Base-by-base conservation (phyloP, 2,329 filamentous ascomycete species). In the Penicillium sp. region DNA sequence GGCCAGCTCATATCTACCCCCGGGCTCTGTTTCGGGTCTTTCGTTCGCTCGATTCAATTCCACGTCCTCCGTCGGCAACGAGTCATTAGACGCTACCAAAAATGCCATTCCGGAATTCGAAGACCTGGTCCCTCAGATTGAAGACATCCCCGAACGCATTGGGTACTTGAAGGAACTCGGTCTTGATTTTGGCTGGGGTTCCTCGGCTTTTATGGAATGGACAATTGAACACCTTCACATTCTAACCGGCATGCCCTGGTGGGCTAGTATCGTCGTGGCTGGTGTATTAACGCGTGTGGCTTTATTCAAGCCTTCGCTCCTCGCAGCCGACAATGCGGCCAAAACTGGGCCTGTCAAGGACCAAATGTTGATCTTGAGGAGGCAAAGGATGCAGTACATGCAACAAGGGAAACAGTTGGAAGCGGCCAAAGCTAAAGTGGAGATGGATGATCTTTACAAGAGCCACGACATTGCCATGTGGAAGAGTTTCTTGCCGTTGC, bases 81-180 rank as follows among this genome's bases (percentile, higher is more conserved):
- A 49, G 28, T 24, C 28, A 21, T 26, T 52, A 21, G 46, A 60
- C 55, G 24, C 42, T 24, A 51, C 57, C 1, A 52, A 38, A 26
- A n/a, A 57, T 14, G 53, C 55, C 52, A 9, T 62, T 18, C 48
- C 55, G 24, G 59, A 64, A 9, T 47, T 63, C 28, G 57, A 63
- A 20, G 68, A 72, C 14, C 20, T 45, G 3, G 18, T 58, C 5
- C 35, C 50, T n/a, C 70, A 68, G 57, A 65, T 79, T 45, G 79
- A 85, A 59, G 75, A 81, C 60, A 83, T 91, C 61, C 84, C 88
- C 35, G 88, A 93, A 66, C 79, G 84, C 51, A 83, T 96, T 58
- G 94, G 94, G 60, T 97, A 92, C 67, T 78, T 99, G 58, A 84
- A 89, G 64, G 81, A 84, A 6, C 79, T 97, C 11, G 94, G 94